phyloP scores from a whole-genome alignment of 163 green algal genomes.

The Scenedesmus sp. region DNA sequence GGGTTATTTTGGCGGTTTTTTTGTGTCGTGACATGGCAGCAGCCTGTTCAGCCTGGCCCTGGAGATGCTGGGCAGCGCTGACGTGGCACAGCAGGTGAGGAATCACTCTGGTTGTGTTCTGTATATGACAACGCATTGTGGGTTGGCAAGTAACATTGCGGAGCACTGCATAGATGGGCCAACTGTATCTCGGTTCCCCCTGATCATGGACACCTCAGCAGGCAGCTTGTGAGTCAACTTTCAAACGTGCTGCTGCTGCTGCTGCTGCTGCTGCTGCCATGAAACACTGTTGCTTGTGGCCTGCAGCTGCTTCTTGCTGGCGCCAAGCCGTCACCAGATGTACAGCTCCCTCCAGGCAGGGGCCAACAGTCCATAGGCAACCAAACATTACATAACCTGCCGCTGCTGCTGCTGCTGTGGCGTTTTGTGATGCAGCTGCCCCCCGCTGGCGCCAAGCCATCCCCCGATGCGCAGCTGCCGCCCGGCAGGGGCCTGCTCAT shows the following conservation, averaged over 20 bases:
- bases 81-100: background rate
- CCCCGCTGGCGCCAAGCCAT: conserved; percentile 58
- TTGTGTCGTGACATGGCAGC: background rate
- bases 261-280: background rate
- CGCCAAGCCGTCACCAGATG: conserved; percentile 49
- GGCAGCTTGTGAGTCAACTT: no score
- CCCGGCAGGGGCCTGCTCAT: conserved; percentile 76
- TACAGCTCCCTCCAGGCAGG: no score
- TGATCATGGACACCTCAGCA: no score
- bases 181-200: no score
- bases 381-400: background rate
- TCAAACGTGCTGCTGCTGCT: background rate
- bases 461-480: conserved; percentile 50
- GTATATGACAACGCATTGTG: no score
- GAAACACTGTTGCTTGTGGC: background rate
- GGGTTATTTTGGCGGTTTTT: background rate
- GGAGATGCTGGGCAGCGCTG: background rate
- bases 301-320: conserved; percentile 35
- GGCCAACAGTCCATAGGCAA: no score
- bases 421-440: conserved; percentile 27
- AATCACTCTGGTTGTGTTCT: background rate
- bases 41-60: conserved; percentile 15
- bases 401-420: background rate
- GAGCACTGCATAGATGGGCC: no score
- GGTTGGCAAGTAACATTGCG: no score